phyloP scores from a whole-genome alignment of 2,329 filamentous ascomycete genomes.

The Leptographium procerum region DNA sequence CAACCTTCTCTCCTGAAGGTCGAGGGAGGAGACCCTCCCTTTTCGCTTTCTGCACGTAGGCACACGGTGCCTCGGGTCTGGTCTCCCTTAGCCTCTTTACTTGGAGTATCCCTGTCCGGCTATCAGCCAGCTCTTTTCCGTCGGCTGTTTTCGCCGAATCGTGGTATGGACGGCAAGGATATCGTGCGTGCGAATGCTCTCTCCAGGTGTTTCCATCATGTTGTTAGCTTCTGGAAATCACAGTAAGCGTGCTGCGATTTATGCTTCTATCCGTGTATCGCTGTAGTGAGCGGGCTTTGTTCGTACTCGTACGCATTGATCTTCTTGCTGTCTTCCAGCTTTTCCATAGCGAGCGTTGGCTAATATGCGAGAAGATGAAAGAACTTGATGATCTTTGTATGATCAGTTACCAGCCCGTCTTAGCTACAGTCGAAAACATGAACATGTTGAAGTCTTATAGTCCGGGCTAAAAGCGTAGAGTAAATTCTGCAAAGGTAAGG shows the following conservation, averaged over 20 bases:
- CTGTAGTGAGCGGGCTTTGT: neutral
- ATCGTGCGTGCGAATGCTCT: neutral
- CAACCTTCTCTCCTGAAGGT: too few species aligned
- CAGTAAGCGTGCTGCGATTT: neutral
- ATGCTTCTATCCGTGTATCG: neutral
- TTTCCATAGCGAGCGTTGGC: neutral
- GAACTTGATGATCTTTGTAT: too few species aligned
- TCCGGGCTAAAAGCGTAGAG: too few species aligned
- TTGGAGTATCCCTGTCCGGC: neutral
- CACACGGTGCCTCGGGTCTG: neutral
- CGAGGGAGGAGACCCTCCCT: neutral
- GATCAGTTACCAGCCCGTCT: too few species aligned
- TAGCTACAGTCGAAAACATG: too few species aligned
- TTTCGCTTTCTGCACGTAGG: neutral
- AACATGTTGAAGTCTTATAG: too few species aligned
- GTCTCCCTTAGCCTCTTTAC: neutral
- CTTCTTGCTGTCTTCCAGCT: neutral
- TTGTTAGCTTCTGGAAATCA: neutral
- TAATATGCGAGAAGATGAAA: too few species aligned
- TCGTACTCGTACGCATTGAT: neutral
- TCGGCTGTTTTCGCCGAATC: neutral
- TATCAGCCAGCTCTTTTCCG: neutral
- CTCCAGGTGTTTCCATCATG: neutral
- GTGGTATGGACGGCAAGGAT: neutral
- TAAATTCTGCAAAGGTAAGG: too few species aligned